Conservation (phyloP, 176 grass and related monocot species). For the Luzula sylvatica region DNA sequence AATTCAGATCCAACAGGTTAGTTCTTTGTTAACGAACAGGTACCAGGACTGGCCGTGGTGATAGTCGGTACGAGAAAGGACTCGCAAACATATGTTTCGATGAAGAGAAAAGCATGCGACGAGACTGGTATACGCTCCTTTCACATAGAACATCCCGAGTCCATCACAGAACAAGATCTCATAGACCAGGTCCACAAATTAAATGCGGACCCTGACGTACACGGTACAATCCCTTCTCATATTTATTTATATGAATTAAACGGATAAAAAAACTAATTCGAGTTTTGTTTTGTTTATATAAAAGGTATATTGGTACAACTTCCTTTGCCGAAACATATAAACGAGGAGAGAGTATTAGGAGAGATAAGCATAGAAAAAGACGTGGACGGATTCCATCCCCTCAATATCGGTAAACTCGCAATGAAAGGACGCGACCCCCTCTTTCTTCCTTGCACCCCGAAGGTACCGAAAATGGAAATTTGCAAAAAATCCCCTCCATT, state of each 20-base stretch:
- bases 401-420: slow-evolving; percentile 94
- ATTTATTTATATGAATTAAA: too few species aligned
- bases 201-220: slow-evolving; percentile 65
- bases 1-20: too few species aligned
- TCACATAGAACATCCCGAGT: slow-evolving; percentile 74
- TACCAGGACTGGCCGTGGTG: slow-evolving; percentile 87
- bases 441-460: slow-evolving; percentile 77
- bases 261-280: not conserved
- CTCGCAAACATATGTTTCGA: slow-evolving; percentile 79
- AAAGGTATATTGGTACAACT: slow-evolving; percentile 91
- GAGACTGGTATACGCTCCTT: slow-evolving; percentile 81
- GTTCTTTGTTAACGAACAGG: slow-evolving; percentile 23
- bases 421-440: slow-evolving; percentile 95
- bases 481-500: too few species aligned
- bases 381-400: slow-evolving; percentile 94
- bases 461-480: too few species aligned
- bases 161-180: slow-evolving; percentile 55
- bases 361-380: slow-evolving; percentile 89
- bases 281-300: not conserved
- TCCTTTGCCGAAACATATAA: slow-evolving; percentile 88
- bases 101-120: slow-evolving; percentile 89
- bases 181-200: slow-evolving; percentile 71
- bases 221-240: slow-evolving; percentile 36
- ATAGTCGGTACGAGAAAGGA: slow-evolving; percentile 91
- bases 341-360: slow-evolving; percentile 74